Conservation (phyloP, 805 yeast genomes). For the Ogataea kodamae region DNA sequence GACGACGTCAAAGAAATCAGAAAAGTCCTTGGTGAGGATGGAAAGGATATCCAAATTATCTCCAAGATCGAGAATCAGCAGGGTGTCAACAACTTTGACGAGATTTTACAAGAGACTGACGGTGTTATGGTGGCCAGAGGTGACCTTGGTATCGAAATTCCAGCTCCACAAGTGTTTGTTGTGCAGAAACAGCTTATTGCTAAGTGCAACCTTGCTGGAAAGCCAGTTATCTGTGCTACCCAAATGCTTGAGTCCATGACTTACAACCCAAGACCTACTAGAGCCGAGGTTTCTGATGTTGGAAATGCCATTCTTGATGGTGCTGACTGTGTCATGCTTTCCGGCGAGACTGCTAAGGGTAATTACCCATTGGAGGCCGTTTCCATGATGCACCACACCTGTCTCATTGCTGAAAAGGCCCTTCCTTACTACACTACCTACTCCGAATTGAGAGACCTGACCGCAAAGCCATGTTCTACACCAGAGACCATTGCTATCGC, state of each 20-base stretch:
- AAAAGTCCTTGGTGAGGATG: slow-evolving; percentile 93
- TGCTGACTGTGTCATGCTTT: slow-evolving; percentile 99
- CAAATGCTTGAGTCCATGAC: slow-evolving; percentile 99
- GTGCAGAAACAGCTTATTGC: slow-evolving; percentile 99
- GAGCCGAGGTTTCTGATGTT: slow-evolving; percentile 99
- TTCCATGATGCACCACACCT: slow-evolving; percentile 97
- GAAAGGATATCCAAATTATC: slow-evolving; percentile 93
- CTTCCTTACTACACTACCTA: slow-evolving; percentile 79
- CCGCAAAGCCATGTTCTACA: slow-evolving; percentile 86
- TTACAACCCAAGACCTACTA: slow-evolving; percentile 99
- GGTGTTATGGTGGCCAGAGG: slow-evolving; percentile 99
- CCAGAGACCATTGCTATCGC: slow-evolving; percentile 97
- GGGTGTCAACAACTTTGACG: slow-evolving; percentile 99
- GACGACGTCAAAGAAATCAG: slow-evolving; percentile 88
- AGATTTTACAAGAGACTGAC: slow-evolving; percentile 88
- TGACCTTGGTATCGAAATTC: slow-evolving; percentile 98
- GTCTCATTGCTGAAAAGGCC: slow-evolving; percentile 94
- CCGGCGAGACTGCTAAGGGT: slow-evolving; percentile 99
- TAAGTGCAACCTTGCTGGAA: slow-evolving; percentile 98
- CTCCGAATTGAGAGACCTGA: slow-evolving; percentile 83
- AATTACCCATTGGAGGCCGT: slow-evolving; percentile 97
- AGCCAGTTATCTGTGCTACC: slow-evolving; percentile 99
- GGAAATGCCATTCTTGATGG: slow-evolving; percentile 99
- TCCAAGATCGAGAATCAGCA: slow-evolving; percentile 99
- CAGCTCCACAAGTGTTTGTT: slow-evolving; percentile 97